Percentiles rank a stretch among this genome's conserved stretches.
These are phyloP conservation scores for Firmiana major DNA, from an alignment of 345 rosid genomes.

Conservation along the genomic window DNA sequence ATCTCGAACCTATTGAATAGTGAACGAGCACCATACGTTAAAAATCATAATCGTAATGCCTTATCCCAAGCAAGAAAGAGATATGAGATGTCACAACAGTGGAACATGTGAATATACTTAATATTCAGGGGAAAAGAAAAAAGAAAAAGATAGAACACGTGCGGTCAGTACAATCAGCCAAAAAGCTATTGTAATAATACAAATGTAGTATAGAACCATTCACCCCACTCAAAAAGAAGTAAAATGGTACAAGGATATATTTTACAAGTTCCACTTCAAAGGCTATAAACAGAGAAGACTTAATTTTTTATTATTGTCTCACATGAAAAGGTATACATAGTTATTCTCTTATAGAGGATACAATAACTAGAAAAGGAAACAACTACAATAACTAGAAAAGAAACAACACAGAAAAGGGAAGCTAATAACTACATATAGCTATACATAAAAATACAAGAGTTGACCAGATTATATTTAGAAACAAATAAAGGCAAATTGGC, in stretches of 20 bases:
- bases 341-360: too few relatives aligned
- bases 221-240: not conserved
- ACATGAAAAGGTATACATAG: too few relatives aligned
- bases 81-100: not conserved
- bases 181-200: not conserved
- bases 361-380: too few relatives aligned
- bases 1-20: constrained; percentile 66
- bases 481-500: too few relatives aligned
- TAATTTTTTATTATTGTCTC: too few relatives aligned
- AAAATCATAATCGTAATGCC: not conserved
- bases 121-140: not conserved
- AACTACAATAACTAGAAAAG: too few relatives aligned
- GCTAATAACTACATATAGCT: too few relatives aligned
- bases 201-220: not conserved
- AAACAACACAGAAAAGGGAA: too few relatives aligned
- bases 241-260: not conserved
- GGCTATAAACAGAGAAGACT: too few relatives aligned
- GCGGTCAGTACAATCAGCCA: not conserved
- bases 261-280: not conserved
- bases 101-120: not conserved
- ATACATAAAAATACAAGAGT: too few relatives aligned
- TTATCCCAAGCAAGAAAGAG: not conserved
- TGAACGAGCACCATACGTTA: constrained; percentile 9
- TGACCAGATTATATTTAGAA: too few relatives aligned
- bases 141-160: not conserved